These are phyloP conservation scores for Salix exigua DNA, from an alignment of 345 rosid genomes.

Conservation along the genomic window DNA sequence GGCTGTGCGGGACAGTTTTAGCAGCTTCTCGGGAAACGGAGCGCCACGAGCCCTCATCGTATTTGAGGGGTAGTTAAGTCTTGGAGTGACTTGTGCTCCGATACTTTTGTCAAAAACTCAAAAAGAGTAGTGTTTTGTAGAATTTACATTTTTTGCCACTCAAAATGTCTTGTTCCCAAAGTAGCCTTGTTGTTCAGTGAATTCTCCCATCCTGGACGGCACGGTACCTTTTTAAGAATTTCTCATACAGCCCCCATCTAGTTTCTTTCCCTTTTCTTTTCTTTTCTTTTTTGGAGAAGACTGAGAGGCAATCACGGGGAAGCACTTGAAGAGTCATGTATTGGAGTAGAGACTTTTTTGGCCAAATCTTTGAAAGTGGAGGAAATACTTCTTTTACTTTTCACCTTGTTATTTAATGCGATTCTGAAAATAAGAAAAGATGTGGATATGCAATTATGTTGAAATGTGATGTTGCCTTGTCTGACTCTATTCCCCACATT, in stretches of 20 bases:
- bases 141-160: constrained; percentile 2
- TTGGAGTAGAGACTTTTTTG: not conserved
- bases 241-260: too few relatives aligned
- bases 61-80: not conserved
- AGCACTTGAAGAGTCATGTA: not conserved
- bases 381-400: not conserved
- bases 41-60: constrained; percentile 13
- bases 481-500: too few relatives aligned
- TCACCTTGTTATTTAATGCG: not conserved
- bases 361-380: not conserved
- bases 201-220: not conserved
- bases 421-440: not conserved
- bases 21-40: not conserved
- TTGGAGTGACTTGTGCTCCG: not conserved
- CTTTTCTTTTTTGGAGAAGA: not conserved
- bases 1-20: too few relatives aligned
- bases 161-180: not conserved
- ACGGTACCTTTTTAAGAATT: not conserved
- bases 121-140: not conserved
- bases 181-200: not conserved
- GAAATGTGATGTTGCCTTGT: too few relatives aligned
- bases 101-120: not conserved
- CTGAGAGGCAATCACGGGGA: not conserved
- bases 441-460: not conserved
- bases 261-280: not conserved